phyloP scores from a whole-genome alignment of 164 flowering plant species.

The Warburgia ugandensis region DNA sequence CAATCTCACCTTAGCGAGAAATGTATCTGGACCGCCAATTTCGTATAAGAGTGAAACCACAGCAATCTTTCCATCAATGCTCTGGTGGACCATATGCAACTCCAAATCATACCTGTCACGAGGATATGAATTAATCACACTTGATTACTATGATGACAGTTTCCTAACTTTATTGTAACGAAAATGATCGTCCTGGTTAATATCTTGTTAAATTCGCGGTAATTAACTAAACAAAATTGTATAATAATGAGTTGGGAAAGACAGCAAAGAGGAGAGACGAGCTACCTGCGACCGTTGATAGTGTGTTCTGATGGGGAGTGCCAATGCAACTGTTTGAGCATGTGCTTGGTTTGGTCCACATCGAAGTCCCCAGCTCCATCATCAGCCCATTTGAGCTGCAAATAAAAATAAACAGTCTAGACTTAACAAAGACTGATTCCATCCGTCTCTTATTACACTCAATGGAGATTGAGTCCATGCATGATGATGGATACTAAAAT shows the following conservation, averaged over 20 bases:
- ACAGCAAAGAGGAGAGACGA: too few relatives aligned
- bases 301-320: conserved; percentile 62
- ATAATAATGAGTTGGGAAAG: too few relatives aligned
- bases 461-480: too few relatives aligned
- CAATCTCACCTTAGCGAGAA: conserved; percentile 30
- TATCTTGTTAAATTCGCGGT: too few relatives aligned
- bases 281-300: conserved; percentile 34
- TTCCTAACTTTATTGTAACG: too few relatives aligned
- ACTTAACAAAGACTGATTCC: too few relatives aligned
- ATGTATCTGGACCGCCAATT: conserved; percentile 41
- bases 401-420: background rate
- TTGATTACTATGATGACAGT: too few relatives aligned
- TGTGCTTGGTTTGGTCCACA: conserved; percentile 29
- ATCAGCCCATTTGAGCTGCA: conserved; percentile 34
- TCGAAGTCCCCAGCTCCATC: conserved; percentile 30
- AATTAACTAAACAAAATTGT: too few relatives aligned
- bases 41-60: conserved; percentile 45
- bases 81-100: conserved; percentile 48
- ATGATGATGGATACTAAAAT: too few relatives aligned
- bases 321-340: conserved; percentile 41
- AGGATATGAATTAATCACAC: too few relatives aligned
- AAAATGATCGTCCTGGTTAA: too few relatives aligned
- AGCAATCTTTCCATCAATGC: conserved; percentile 18
- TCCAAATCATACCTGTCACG: conserved; percentile 26
- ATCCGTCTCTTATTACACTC: too few relatives aligned